Conservation (phyloP, 73 alveolate species). For the Paramecium caudatum region DNA sequence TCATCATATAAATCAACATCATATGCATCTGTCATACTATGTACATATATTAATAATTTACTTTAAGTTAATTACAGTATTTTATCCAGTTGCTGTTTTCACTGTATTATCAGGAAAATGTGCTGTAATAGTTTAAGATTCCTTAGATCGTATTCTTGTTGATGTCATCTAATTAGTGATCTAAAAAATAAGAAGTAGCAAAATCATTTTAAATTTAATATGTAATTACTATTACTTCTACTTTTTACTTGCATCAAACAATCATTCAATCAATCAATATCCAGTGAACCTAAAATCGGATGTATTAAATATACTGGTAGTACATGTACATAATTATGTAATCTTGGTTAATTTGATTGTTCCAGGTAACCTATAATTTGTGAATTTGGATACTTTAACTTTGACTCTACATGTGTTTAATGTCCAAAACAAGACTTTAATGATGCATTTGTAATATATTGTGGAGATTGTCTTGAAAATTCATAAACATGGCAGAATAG, state of each 20-base stretch:
- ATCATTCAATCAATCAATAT: too few relatives aligned
- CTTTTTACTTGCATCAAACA: too few relatives aligned
- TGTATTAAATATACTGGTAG: background rate
- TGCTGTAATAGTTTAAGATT: too few relatives aligned
- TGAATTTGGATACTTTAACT: background rate
- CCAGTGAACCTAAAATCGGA: background rate
- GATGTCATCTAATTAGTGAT: too few relatives aligned
- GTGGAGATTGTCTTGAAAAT: background rate
- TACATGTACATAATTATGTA: slow-evolving; percentile 10
- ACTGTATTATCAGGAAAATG: too few relatives aligned
- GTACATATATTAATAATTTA: too few relatives aligned
- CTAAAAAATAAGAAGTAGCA: too few relatives aligned
- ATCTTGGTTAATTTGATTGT: slow-evolving; percentile 25
- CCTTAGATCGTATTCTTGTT: too few relatives aligned
- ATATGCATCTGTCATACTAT: background rate
- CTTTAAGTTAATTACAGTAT: too few relatives aligned
- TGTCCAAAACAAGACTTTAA: background rate
- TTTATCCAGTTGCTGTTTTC: too few relatives aligned
- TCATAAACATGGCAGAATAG: background rate
- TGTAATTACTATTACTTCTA: too few relatives aligned
- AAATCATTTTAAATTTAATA: too few relatives aligned
- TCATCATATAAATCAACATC: slow-evolving; percentile 47
- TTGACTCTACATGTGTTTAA: background rate
- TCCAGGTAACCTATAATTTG: background rate
- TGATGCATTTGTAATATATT: background rate